A percentile compares a stretch with the other conserved stretches of the same genome.
Conservation (phyloP, 2,329 filamentous ascomycete species). For the Talaromyces atroroseus region DNA sequence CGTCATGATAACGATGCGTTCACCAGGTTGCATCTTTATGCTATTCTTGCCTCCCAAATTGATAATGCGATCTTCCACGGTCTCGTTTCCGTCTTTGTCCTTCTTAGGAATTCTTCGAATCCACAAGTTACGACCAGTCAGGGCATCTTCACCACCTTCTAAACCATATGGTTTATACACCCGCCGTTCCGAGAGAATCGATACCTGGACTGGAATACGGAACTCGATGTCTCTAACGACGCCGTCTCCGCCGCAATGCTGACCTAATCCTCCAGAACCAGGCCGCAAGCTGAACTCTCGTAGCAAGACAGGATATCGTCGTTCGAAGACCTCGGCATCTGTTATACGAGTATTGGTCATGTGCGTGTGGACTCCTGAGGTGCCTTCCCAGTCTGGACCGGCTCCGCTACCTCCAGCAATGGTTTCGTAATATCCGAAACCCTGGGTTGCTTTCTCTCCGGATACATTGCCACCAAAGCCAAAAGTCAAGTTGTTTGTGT, state of each 20-base stretch:
- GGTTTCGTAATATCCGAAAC: conserved; percentile 79
- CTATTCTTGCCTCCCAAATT: conserved; percentile 30
- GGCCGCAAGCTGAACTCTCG: conserved; percentile 61
- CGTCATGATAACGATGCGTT: conserved; percentile 34
- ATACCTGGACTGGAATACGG: conserved; percentile 68
- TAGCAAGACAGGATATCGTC: conserved; percentile 68
- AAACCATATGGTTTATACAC: conserved; percentile 74
- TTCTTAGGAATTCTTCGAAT: conserved; percentile 60
- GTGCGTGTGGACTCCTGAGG: conserved; percentile 71
- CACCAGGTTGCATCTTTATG: conserved; percentile 29
- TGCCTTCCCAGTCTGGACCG: conserved; percentile 66
- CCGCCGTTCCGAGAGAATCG: conserved; percentile 67
- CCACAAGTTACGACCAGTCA: conserved; percentile 79
- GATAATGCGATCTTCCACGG: conserved; percentile 20
- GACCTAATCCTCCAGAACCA: conserved; percentile 60
- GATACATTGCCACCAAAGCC: conserved; percentile 64
- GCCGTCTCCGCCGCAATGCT: conserved; percentile 68
- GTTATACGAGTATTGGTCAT: conserved; percentile 86
- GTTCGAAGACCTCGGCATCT: conserved; percentile 72
- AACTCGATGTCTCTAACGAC: conserved; percentile 77
- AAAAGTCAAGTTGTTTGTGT: conserved; percentile 74
- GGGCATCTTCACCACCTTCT: conserved; percentile 69
- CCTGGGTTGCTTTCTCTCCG: conserved; percentile 50
- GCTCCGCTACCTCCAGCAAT: conserved; percentile 74
- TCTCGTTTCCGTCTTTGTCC: conserved; percentile 5